These are phyloP conservation scores for Dryadomyces quercus-mongolicae DNA, from an alignment of 2,329 filamentous ascomycete genomes.

Conservation along the genomic window DNA sequence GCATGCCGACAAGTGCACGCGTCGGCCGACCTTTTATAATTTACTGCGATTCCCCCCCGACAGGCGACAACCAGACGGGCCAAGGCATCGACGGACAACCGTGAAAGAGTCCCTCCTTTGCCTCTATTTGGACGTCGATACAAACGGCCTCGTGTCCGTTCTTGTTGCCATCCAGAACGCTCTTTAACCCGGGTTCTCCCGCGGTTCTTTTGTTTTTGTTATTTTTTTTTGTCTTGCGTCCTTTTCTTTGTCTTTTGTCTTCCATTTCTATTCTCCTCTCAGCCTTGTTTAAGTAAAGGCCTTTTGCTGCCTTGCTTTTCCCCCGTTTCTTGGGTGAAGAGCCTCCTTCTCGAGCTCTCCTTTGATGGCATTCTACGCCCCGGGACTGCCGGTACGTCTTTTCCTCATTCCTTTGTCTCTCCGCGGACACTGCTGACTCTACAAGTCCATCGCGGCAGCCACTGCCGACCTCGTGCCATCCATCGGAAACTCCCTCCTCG, in stretches of 20 bases:
- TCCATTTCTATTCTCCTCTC: too few relatives aligned
- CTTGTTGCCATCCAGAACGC: too few relatives aligned
- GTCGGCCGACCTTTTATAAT: not conserved
- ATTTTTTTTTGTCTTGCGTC: not conserved
- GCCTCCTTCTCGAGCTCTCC: not conserved
- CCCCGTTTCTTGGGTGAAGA: not conserved
- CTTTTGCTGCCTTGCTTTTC: not conserved
- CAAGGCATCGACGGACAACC: not conserved
- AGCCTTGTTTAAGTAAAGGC: too few relatives aligned
- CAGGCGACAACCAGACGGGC: not conserved
- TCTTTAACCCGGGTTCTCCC: too few relatives aligned
- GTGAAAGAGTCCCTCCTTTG: not conserved
- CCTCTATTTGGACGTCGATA: not conserved
- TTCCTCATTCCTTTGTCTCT: too few relatives aligned
- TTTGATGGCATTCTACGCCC: slow-evolving; percentile 7
- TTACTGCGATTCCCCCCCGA: not conserved
- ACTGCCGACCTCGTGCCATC: slow-evolving; percentile 34
- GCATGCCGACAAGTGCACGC: slow-evolving; percentile 2
- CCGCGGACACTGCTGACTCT: too few relatives aligned
- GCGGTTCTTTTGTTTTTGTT: too few relatives aligned
- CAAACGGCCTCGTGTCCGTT: too few relatives aligned
- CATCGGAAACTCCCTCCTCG: slow-evolving; percentile 25
- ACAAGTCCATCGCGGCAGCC: slow-evolving; percentile 19
- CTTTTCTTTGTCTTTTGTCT: too few relatives aligned
- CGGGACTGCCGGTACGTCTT: slow-evolving; percentile 9